These are phyloP conservation scores for Pelargonium nanum DNA, from an alignment of 345 rosid genomes.

Conservation along the genomic window DNA sequence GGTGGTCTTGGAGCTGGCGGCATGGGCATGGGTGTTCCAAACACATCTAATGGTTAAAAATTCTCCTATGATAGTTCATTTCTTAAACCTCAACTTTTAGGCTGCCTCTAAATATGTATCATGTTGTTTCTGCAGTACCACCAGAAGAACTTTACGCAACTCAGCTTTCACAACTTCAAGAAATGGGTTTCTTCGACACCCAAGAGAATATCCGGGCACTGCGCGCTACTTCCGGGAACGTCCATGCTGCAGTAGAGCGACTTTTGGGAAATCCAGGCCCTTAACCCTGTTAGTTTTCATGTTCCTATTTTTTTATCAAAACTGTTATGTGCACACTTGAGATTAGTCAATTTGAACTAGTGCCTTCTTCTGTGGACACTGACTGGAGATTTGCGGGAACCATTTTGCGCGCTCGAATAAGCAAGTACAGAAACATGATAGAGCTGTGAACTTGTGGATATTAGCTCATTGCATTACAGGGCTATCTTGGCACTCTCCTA, in stretches of 20 bases:
- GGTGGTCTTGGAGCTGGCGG: constrained; percentile 77
- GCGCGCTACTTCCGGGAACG: constrained; percentile 70
- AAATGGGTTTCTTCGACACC: constrained; percentile 80
- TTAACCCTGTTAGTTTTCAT: constrained; percentile 13
- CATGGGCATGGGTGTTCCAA: constrained; percentile 43
- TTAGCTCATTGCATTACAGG: neutral
- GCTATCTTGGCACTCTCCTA: too few species aligned
- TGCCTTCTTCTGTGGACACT: too few species aligned
- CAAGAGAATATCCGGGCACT: constrained; percentile 82
- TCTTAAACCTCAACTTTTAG: neutral
- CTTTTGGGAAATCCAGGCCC: constrained; percentile 69
- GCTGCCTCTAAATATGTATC: neutral
- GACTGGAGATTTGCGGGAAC: neutral
- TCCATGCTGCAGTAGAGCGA: constrained; percentile 83
- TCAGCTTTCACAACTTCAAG: constrained; percentile 76
- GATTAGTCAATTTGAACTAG: neutral
- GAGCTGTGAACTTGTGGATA: too few species aligned
- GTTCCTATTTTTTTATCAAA: neutral
- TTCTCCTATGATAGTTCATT: neutral
- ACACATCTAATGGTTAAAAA: constrained; percentile 49
- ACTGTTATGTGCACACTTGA: neutral
- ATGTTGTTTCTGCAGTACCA: constrained; percentile 36
- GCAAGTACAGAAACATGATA: constrained; percentile 1
- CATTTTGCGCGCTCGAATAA: neutral
- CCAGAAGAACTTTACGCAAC: constrained; percentile 85